A percentile compares a stretch with the other conserved stretches of the same genome.
phyloP scores from a whole-genome alignment of 2,329 filamentous ascomycete species.

The Aspergillus transmontanensis region DNA sequence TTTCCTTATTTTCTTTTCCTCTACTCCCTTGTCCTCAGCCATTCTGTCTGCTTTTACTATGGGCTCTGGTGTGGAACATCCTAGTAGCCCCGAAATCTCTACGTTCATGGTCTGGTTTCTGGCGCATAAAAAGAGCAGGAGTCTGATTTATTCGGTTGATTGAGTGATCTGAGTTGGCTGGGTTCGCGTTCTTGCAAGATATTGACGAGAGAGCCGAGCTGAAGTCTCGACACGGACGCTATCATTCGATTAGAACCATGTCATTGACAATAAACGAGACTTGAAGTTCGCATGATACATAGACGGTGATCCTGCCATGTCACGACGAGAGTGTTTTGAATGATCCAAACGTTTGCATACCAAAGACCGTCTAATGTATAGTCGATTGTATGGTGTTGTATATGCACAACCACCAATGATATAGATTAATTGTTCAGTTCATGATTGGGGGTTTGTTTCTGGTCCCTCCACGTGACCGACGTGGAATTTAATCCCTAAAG shows the following conservation, averaged over 20 bases:
- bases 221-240: slow-evolving; percentile 12
- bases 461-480: neutral
- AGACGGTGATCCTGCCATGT: slow-evolving; percentile 9
- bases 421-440: neutral
- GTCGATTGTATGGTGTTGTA: neutral
- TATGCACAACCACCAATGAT: neutral
- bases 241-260: slow-evolving; percentile 20
- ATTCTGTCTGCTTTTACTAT: slow-evolving; percentile 14
- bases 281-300: slow-evolving; percentile 15
- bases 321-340: slow-evolving; percentile 7
- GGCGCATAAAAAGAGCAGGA: slow-evolving; percentile 40
- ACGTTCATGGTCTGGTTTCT: slow-evolving; percentile 29
- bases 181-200: slow-evolving; percentile 31
- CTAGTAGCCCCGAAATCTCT: slow-evolving; percentile 18
- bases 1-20: slow-evolving; percentile 19
- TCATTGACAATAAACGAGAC: slow-evolving; percentile 24
- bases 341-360: slow-evolving; percentile 10
- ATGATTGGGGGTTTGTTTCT: neutral
- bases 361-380: slow-evolving; percentile 1
- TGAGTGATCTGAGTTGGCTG: slow-evolving; percentile 34
- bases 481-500: neutral
- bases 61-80: slow-evolving; percentile 15
- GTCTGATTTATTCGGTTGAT: slow-evolving; percentile 35
- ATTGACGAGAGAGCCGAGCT: slow-evolving; percentile 29
- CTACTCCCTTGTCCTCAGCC: slow-evolving; percentile 19